phyloP scores from a whole-genome alignment of 331 rosid species.

The Dryas integrifolia region DNA sequence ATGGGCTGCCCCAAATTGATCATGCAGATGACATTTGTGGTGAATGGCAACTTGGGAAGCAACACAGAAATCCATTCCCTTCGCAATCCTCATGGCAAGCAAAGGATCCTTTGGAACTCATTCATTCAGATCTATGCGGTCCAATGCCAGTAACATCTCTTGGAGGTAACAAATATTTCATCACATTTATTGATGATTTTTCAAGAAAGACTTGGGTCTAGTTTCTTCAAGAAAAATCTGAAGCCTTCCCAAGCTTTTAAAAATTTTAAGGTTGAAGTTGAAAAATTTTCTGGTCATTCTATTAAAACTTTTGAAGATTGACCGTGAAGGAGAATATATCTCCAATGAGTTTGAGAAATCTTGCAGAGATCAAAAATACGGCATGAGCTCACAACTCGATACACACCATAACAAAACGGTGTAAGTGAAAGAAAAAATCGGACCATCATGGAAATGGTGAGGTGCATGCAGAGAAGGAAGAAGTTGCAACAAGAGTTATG shows the following conservation, averaged over 20 bases:
- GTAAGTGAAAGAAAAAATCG: neutral
- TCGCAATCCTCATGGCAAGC: neutral
- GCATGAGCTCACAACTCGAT: neutral
- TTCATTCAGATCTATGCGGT: neutral
- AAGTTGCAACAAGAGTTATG: neutral
- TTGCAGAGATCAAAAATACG: neutral
- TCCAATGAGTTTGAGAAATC: neutral
- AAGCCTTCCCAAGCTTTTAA: constrained; percentile 1
- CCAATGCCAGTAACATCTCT: neutral
- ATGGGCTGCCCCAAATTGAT: no score
- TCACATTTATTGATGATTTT: constrained; percentile 7
- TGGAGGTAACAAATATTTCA: neutral
- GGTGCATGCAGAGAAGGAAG: constrained; percentile 7
- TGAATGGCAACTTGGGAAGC: no score
- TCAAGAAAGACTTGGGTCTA: neutral
- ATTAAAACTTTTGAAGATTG: neutral
- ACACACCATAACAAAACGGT: neutral
- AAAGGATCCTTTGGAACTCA: neutral
- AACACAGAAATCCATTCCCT: neutral
- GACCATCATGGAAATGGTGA: constrained; percentile 2
- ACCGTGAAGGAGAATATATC: neutral
- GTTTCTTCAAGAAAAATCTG: neutral
- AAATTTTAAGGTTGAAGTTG: neutral
- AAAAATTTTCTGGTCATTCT: neutral
- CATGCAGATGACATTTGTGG: no score